Base-by-base conservation (phyloP, 108 stramenopile species). In the Cyclotella cryptica region DNA sequence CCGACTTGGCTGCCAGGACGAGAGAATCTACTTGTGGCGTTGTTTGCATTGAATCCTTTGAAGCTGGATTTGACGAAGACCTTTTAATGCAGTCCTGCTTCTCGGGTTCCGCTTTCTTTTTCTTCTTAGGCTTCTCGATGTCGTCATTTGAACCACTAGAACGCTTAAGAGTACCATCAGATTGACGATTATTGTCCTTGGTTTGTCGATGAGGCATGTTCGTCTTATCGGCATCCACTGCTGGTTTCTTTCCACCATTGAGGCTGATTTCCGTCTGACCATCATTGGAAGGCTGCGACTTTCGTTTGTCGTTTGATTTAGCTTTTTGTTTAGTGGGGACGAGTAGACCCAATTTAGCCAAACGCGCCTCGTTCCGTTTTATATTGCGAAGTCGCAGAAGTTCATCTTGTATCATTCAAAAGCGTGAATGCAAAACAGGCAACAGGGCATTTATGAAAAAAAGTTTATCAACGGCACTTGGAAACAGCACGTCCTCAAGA, bases 301-400 rank as follows among this genome's bases (percentile, higher is more conserved):
- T 62, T 12, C 28, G 47, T 12, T 40, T 62, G 13, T 65, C 60
- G 14, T 17, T 53, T 27, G 44, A 0, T 22, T 65, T 30, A 9
- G 41, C 52, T 40, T 64, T 54, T 65, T 47, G 49, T 18, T 24
- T 22, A 12, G 65, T n/a, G 0, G 55, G 15, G 35, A 19, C 22
- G 19, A 70, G 26, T 28, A 66, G 59, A 26, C 82, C 82, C 66
- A 83, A 68, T 28, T 62, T 57, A 35, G 53, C 65, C 46, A 83
- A 72, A 26, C 82, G 78, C 11, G 72, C 44, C 30, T 79, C 78
- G 19, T 83, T 83, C 19, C 82, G 26, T 18, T 74, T 51, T 6
- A 83, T 83, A 46, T 83, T 83, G 10, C 82, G 65, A 24, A 79
- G 82, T 15, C 82, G 77, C 18, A 79, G 55, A n/a, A 45, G 70